Conservation (phyloP, 805 yeast genomes). For the Wickerhamiella azymoides region DNA sequence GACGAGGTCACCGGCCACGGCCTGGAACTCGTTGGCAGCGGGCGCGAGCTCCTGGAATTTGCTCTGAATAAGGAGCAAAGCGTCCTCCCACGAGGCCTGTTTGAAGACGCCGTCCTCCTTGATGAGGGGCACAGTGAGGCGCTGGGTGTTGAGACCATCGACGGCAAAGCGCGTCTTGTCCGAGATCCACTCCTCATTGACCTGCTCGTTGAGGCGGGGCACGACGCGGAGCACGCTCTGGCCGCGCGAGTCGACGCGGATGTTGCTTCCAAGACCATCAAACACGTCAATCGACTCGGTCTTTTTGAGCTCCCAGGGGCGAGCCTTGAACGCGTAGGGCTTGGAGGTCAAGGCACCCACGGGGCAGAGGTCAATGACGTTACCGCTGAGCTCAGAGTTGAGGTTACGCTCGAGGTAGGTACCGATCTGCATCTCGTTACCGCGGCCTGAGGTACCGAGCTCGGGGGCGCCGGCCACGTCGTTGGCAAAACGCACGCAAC, state of each 20-base stretch:
- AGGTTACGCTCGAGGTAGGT: slow-evolving; percentile 75
- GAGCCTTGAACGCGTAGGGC: slow-evolving; percentile 83
- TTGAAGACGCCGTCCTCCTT: slow-evolving; percentile 56
- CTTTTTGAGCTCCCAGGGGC: slow-evolving; percentile 88
- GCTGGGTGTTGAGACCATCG: slow-evolving; percentile 76
- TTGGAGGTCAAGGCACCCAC: slow-evolving; percentile 85
- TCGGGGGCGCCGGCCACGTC: slow-evolving; percentile 91
- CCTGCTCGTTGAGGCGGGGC: slow-evolving; percentile 74
- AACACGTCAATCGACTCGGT: slow-evolving; percentile 75
- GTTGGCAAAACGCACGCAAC: slow-evolving; percentile 80
- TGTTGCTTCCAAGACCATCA: slow-evolving; percentile 72
- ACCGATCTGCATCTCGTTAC: slow-evolving; percentile 85
- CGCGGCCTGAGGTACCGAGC: slow-evolving; percentile 79
- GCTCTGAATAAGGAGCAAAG: slow-evolving; percentile 52
- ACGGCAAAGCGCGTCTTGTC: slow-evolving; percentile 78
- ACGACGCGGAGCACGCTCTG: slow-evolving; percentile 75
- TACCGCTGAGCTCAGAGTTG: slow-evolving; percentile 75
- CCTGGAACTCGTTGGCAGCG: slow-evolving; percentile 58
- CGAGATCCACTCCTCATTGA: slow-evolving; percentile 84
- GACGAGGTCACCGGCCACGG: slow-evolving; percentile 64
- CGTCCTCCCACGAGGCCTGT: slow-evolving; percentile 79
- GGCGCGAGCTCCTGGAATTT: slow-evolving; percentile 43
- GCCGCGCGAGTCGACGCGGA: slow-evolving; percentile 78
- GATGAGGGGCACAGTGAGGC: slow-evolving; percentile 68
- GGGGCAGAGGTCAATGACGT: slow-evolving; percentile 77